Conservation (phyloP, 202 grass and related monocot species). For the Carex arenaria region DNA sequence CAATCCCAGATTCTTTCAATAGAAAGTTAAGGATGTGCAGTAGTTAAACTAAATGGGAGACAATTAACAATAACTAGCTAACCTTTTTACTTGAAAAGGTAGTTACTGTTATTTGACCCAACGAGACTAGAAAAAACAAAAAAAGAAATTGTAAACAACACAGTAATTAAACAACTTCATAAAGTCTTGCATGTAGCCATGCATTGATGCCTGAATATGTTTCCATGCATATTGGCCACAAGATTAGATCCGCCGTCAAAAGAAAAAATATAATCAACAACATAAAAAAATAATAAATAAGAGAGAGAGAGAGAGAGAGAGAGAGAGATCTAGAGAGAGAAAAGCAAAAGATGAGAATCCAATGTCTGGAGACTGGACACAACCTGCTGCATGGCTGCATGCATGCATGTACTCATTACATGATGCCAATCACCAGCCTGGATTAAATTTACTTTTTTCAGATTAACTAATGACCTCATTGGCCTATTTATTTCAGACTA, state of each 20-base stretch:
- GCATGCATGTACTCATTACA: constrained; percentile 10
- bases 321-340: not conserved
- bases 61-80: not conserved
- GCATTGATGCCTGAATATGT: not conserved
- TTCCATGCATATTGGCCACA: not conserved
- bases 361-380: not conserved
- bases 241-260: not conserved
- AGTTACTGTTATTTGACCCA: not conserved
- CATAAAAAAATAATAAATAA: not conserved
- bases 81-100: not conserved
- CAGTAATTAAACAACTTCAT: not conserved
- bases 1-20: not conserved
- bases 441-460: not conserved
- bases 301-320: not conserved
- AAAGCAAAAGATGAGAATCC: not conserved
- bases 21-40: not conserved
- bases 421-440: constrained; percentile 14
- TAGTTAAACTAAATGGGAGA: not conserved
- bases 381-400: not conserved
- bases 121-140: not conserved
- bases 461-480: not conserved
- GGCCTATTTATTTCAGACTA: not conserved
- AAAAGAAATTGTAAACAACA: not conserved
- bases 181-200: not conserved
- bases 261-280: not conserved